phyloP scores from a whole-genome alignment of 768 basidiomycete genomes.

The Leccinum subgranulosum region DNA sequence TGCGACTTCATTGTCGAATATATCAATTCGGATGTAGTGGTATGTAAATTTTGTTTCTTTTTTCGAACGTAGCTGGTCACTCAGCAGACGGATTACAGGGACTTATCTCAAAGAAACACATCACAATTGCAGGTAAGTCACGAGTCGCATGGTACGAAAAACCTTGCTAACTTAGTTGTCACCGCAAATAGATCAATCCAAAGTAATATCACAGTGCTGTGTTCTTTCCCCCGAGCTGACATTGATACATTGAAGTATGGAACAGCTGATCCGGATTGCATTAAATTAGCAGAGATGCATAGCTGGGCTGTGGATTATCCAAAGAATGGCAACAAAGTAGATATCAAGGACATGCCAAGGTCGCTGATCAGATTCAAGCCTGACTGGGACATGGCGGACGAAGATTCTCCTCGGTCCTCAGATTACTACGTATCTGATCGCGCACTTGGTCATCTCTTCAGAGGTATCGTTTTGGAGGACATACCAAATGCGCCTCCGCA shows the following conservation, averaged over 20 bases:
- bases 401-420: slow-evolving; percentile 46
- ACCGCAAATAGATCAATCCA: slow-evolving; percentile 61
- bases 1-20: slow-evolving; percentile 83
- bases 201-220: slow-evolving; percentile 35
- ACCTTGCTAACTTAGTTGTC: background rate
- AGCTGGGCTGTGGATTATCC: slow-evolving; percentile 75
- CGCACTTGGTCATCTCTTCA: slow-evolving; percentile 71
- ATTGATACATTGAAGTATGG: slow-evolving; percentile 44
- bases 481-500: slow-evolving; percentile 16
- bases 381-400: slow-evolving; percentile 72
- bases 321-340: slow-evolving; percentile 69
- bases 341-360: slow-evolving; percentile 50
- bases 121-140: slow-evolving; percentile 64
- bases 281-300: slow-evolving; percentile 54
- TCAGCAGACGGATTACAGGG: slow-evolving; percentile 43
- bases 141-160: background rate
- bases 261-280: slow-evolving; percentile 54
- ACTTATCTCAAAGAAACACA: slow-evolving; percentile 61
- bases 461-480: slow-evolving; percentile 50
- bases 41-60: slow-evolving; percentile 28
- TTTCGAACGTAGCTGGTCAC: background rate
- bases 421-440: slow-evolving; percentile 72
- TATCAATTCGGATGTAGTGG: slow-evolving; percentile 78
- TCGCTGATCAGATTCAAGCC: slow-evolving; percentile 66
- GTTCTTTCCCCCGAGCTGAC: slow-evolving; percentile 1